These are phyloP conservation scores for Nothophaeocryptopus gaeumannii DNA, from an alignment of 2,329 filamentous ascomycete genomes.

Conservation along the genomic window DNA sequence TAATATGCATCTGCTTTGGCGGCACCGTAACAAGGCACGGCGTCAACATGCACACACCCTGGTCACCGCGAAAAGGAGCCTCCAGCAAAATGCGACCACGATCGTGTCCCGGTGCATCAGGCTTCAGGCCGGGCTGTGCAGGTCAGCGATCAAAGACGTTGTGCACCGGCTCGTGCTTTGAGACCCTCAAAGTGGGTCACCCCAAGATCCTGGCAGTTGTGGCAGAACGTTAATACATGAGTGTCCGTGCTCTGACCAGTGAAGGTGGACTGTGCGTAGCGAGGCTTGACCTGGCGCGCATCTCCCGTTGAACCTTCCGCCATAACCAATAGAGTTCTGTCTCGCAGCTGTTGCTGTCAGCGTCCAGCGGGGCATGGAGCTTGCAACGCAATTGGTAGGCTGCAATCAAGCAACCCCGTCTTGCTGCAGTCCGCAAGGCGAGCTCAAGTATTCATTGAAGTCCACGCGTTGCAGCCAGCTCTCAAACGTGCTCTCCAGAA, in stretches of 20 bases:
- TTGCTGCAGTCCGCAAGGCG: background rate
- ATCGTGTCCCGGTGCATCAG: background rate
- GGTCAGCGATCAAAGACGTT: conserved; percentile 21
- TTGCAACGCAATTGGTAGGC: conserved; percentile 3
- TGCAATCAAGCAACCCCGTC: conserved; percentile 8
- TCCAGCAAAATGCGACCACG: background rate
- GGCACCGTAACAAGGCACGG: background rate
- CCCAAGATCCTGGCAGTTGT: conserved; percentile 14
- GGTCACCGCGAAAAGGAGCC: background rate
- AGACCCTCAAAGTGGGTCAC: conserved; percentile 17
- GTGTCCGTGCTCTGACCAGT: conserved; percentile 14
- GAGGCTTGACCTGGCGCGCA: conserved; percentile 20
- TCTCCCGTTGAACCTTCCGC: conserved; percentile 12
- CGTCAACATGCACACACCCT: background rate
- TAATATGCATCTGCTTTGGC: background rate
- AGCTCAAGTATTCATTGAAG: background rate
- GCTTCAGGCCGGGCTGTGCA: conserved; percentile 14
- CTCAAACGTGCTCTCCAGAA: background rate
- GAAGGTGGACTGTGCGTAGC: conserved; percentile 20
- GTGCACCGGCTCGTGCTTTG: conserved; percentile 18
- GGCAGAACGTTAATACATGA: conserved; percentile 14
- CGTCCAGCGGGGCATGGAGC: conserved; percentile 7
- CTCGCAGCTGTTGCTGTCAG: conserved; percentile 21
- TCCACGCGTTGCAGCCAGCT: background rate
- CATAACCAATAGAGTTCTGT: conserved; percentile 7